These are phyloP conservation scores for Schizosaccharomyces cryophilus DNA, from an alignment of 805 yeast species.

Conservation along the genomic window DNA sequence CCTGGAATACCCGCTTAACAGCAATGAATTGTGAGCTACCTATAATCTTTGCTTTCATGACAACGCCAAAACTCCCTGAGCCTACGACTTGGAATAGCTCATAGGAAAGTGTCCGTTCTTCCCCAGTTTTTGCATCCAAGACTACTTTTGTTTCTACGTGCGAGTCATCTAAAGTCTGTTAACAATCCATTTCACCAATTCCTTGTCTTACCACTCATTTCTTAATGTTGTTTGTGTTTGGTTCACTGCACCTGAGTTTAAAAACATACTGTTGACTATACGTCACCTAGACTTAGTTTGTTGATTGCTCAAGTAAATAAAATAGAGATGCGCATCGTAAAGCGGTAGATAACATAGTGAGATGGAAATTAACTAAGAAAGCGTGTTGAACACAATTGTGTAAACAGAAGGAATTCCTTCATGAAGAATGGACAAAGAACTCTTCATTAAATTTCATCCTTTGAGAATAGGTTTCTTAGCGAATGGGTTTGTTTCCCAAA, in stretches of 20 bases:
- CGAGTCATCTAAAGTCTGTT: neutral
- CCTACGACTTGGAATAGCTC: constrained; percentile 79
- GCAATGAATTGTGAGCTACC: neutral
- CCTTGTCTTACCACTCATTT: neutral
- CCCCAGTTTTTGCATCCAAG: constrained; percentile 47
- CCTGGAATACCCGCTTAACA: constrained; percentile 83
- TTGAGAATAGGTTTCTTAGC: no score
- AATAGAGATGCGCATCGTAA: neutral
- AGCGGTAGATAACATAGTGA: no score
- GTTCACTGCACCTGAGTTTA: neutral
- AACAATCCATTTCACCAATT: neutral
- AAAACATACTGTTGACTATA: no score
- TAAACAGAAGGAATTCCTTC: no score
- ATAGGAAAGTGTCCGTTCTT: constrained; percentile 36
- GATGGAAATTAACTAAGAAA: no score
- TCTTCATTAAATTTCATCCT: no score
- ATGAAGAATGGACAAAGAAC: no score
- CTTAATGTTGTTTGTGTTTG: neutral
- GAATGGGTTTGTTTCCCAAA: no score
- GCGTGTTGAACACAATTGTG: no score
- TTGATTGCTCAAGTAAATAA: no score
- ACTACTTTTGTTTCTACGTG: constrained; percentile 28
- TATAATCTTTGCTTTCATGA: constrained; percentile 25
- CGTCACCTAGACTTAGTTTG: no score
- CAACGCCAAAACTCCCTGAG: constrained; percentile 93